Percentiles rank a stretch among this genome's conserved stretches.
These are phyloP conservation scores for Beta corolliflora DNA, from an alignment of 179 eudicot genomes.

Conservation along the genomic window DNA sequence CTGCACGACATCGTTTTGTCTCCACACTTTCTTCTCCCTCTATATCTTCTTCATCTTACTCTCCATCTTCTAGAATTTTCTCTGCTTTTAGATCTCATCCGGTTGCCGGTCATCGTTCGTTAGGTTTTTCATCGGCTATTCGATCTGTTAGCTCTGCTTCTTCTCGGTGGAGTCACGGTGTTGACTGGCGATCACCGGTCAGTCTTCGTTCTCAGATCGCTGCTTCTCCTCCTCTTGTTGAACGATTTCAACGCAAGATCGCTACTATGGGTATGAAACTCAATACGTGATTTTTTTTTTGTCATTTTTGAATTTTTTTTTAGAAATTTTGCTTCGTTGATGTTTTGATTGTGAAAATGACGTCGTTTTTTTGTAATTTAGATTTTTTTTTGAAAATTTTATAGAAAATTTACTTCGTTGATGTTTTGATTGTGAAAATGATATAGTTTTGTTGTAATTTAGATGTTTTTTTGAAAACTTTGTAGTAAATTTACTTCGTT, in stretches of 20 bases:
- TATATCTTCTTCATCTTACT: background rate
- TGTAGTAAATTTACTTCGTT: background rate
- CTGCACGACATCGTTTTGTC: constrained; percentile 31
- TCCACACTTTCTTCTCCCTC: constrained; percentile 23
- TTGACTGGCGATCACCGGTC: constrained; percentile 59
- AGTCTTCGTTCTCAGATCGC: constrained; percentile 54
- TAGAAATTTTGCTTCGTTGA: background rate
- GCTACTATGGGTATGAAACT: constrained; percentile 72
- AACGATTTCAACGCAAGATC: constrained; percentile 62
- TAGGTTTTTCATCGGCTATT: constrained; percentile 40
- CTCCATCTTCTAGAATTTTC: constrained; percentile 32
- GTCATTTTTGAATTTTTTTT: background rate
- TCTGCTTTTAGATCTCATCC: constrained; percentile 25
- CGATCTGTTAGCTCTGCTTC: constrained; percentile 44
- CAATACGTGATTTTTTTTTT: background rate
- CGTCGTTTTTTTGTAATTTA: background rate
- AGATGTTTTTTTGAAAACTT: no score
- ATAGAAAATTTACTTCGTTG: background rate
- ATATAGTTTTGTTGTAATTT: no score
- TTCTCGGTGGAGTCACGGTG: constrained; percentile 63
- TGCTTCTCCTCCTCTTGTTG: constrained; percentile 52
- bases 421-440: background rate
- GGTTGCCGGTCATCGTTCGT: constrained; percentile 34
- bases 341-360: no score
- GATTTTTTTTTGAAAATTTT: no score